Evolutionary conservation across 2,329 filamentous ascomycete genomes (phyloP).

Genomic region (Botryotinia calthae): DNA sequence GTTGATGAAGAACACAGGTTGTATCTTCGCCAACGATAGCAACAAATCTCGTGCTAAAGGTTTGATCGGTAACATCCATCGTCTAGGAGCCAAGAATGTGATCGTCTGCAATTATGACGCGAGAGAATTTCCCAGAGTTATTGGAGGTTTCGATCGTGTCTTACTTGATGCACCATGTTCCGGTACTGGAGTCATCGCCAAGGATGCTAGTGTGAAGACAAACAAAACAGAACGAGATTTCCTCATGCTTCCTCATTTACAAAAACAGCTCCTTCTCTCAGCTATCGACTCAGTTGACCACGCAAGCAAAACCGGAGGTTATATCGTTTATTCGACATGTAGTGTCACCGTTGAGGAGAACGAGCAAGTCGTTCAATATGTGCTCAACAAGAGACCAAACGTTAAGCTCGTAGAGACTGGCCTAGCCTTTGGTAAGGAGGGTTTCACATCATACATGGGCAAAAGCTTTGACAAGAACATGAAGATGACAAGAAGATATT

Average conservation of each 20-base stretch:
- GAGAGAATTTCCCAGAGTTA: constrained; percentile 86
- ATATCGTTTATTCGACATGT: constrained; percentile 95
- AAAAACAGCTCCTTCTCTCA: constrained; percentile 89
- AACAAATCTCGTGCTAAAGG: constrained; percentile 92
- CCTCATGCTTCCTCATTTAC: constrained; percentile 84
- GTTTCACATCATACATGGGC: constrained; percentile 85
- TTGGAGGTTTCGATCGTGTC: constrained; percentile 94
- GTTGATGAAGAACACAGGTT: constrained; percentile 95
- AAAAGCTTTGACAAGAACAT: constrained; percentile 88
- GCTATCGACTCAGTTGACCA: constrained; percentile 96
- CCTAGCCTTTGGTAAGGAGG: constrained; percentile 84
- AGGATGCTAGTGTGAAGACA: constrained; percentile 95
- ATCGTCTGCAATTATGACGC: constrained; percentile 96
- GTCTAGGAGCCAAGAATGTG: constrained; percentile 87
- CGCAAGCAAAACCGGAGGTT: constrained; percentile 86
- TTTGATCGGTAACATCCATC: constrained; percentile 97
- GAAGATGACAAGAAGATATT: constrained; percentile 80
- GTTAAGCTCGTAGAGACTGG: constrained; percentile 91
- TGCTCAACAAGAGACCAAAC: constrained; percentile 85
- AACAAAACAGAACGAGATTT: constrained; percentile 98
- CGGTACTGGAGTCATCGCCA: constrained; percentile 94
- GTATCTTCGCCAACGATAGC: constrained; percentile 93
- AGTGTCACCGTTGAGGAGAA: constrained; percentile 93
- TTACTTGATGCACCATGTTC: constrained; percentile 94
- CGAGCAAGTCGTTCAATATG: constrained; percentile 91